Percentiles rank a stretch among this genome's conserved stretches.
phyloP scores from a whole-genome alignment of 164 flowering plant genomes.

The Vitis labrusca region DNA sequence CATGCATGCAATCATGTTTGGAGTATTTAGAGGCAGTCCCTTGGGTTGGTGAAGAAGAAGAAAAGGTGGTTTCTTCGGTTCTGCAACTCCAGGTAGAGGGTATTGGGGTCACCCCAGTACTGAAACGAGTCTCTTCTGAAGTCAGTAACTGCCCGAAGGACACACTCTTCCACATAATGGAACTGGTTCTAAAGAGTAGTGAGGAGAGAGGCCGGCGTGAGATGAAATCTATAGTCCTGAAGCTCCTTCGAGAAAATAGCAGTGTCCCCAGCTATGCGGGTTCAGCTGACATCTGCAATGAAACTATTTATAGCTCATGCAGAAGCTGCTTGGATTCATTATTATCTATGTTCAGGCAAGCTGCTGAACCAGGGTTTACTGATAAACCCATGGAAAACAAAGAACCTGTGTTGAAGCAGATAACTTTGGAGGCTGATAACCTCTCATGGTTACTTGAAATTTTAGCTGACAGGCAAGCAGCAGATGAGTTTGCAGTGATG shows the following conservation, averaged over 20 bases:
- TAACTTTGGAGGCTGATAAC: constrained; percentile 78
- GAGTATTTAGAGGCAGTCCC: constrained; percentile 97
- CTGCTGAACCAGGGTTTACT: constrained; percentile 52
- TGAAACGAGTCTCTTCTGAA: constrained; percentile 75
- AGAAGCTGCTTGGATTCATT: constrained; percentile 56
- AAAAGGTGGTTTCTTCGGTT: constrained; percentile 81
- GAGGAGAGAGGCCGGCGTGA: constrained; percentile 92
- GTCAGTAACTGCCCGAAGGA: constrained; percentile 51
- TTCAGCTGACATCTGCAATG: constrained; percentile 48
- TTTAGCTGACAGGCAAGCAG: constrained; percentile 65
- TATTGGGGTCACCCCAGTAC: constrained; percentile 52
- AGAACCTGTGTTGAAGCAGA: constrained; percentile 55
- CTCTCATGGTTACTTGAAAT: constrained; percentile 92
- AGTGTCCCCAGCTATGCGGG: constrained; percentile 35
- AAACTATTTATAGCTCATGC: constrained; percentile 60
- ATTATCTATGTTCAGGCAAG: constrained; percentile 53
- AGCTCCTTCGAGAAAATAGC: constrained; percentile 71
- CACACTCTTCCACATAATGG: constrained; percentile 72
- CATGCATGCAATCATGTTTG: constrained; percentile 76
- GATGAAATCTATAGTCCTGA: constrained; percentile 86
- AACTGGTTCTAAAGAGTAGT: constrained; percentile 82
- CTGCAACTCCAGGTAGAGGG: constrained; percentile 55
- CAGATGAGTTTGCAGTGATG: constrained; percentile 71
- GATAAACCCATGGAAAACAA: constrained; percentile 34
- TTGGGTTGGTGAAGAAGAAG: constrained; percentile 97